Evolutionary conservation across 2,329 filamentous ascomycete species (phyloP), one percentile per base, ranked within the genome.

Genomic region (Emergomyces africanus): DNA sequence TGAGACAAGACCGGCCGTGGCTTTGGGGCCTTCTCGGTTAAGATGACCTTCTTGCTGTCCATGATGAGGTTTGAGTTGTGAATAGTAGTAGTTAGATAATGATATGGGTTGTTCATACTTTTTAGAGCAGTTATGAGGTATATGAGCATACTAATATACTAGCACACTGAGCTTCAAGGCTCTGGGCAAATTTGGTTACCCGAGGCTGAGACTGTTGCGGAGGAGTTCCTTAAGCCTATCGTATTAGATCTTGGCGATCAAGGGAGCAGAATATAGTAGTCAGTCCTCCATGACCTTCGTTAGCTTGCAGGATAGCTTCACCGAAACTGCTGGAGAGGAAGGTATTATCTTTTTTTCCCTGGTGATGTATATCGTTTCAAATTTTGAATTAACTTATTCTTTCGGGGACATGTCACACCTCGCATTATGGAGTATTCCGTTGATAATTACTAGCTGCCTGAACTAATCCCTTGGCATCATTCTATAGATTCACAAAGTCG

Each of bases 1-100:
- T 86, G 81, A 2, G 79, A 83, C 69, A 83, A 81, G 65, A 83
- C 78, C 0, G 79, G 80, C 46, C 81, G 70, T 30, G 81, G 79
- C 61, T 75, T 72, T 33, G 78, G 81, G 10, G 80, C 77, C 62
- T 78, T 78, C 54, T 72, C 67, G n/a, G 78, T 80, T 53, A 73
- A 65, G 35, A 81, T 72, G 37, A 69, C 68, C 57, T 69, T 68
- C 65, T 71, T 75, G 51, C 67, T 64, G 30, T 73, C 60, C 71
- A 76, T 75, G 14, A n/a, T 57, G 23, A 33, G 18, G 37, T 20
- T 53, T 53, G 4, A 51, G 1, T 30, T 6, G 35, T n/a, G 14
- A 20, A 51, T 49, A 50, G 48, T 12, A 10, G 14, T 14, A 30
- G 25, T 0, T 18, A 5, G 1, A 37, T 37, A 10, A 37, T 30